These are phyloP conservation scores for Cordyceps farinosa DNA, from an alignment of 2,329 filamentous ascomycete species.

Conservation along the genomic window DNA sequence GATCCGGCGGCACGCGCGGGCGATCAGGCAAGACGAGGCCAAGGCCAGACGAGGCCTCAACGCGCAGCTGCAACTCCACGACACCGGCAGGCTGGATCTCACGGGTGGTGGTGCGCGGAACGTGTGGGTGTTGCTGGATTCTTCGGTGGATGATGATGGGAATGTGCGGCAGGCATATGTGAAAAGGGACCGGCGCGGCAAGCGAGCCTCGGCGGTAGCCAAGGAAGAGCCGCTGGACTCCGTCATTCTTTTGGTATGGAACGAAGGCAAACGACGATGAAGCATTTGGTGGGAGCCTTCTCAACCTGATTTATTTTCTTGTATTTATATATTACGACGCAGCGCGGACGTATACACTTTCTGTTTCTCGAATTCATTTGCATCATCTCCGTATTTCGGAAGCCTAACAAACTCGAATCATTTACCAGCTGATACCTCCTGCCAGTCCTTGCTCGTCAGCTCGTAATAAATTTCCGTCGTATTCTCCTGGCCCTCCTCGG, in stretches of 20 bases:
- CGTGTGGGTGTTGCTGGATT: conserved; percentile 42
- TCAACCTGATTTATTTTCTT: neutral
- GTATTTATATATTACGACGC: conserved; percentile 2
- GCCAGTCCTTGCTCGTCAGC: conserved; percentile 23
- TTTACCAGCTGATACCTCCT: neutral
- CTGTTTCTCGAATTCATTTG: neutral
- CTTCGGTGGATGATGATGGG: conserved; percentile 32
- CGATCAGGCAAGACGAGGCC: neutral
- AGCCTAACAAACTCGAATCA: neutral
- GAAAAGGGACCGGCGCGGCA: conserved; percentile 27
- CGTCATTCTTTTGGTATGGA: conserved; percentile 41
- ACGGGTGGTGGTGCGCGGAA: conserved; percentile 23
- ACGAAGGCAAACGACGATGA: conserved; percentile 21
- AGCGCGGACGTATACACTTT: neutral
- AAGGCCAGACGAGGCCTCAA: neutral
- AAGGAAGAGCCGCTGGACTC: conserved; percentile 34
- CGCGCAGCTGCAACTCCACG: neutral
- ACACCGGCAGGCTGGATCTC: conserved; percentile 25
- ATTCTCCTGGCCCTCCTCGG: conserved; percentile 7
- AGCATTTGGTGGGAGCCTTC: neutral
- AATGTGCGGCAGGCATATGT: conserved; percentile 47
- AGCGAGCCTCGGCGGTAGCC: neutral
- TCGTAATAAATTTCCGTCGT: conserved; percentile 27
- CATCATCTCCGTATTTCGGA: neutral
- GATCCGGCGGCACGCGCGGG: neutral